Evolutionary conservation across 2,329 filamentous ascomycete species (phyloP).

Genomic region (Dactylellina sp.): DNA sequence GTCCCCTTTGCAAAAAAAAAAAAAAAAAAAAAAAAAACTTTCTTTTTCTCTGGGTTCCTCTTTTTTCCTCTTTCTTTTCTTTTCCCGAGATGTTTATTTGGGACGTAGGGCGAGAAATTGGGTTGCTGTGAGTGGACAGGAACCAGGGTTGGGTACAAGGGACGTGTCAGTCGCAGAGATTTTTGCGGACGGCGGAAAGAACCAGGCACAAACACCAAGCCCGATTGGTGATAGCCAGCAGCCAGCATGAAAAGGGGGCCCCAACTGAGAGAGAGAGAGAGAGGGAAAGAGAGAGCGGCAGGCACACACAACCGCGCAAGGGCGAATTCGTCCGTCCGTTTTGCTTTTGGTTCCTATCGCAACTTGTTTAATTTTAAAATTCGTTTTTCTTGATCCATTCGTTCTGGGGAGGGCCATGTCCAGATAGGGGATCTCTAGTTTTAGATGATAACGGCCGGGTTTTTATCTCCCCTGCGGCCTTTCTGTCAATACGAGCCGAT

Average conservation of each 20-base stretch:
- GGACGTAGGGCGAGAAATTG: slow-evolving; percentile 53
- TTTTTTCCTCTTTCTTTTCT: slow-evolving; percentile 31
- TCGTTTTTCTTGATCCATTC: slow-evolving; percentile 55
- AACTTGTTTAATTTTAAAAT: slow-evolving; percentile 57
- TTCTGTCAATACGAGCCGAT: slow-evolving; percentile 33
- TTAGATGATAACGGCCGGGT: slow-evolving; percentile 18
- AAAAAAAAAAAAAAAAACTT: no score
- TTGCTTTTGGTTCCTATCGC: slow-evolving; percentile 56
- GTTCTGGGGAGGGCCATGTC: slow-evolving; percentile 1
- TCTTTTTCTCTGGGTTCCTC: no score
- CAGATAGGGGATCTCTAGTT: slow-evolving; percentile 18
- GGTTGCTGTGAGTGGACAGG: slow-evolving; percentile 33
- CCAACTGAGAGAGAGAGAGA: no score
- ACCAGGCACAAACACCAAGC: slow-evolving; percentile 47
- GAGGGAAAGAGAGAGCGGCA: slow-evolving; percentile 38
- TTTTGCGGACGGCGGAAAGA: slow-evolving; percentile 48
- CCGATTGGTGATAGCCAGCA: slow-evolving; percentile 25
- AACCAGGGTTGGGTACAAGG: slow-evolving; percentile 35
- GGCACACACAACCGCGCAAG: slow-evolving; percentile 16
- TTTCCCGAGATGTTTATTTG: slow-evolving; percentile 41
- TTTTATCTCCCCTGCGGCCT: neutral
- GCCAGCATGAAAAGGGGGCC: slow-evolving; percentile 56
- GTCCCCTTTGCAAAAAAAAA: no score
- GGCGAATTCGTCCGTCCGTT: slow-evolving; percentile 37
- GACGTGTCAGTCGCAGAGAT: slow-evolving; percentile 56